Evolutionary conservation across 2,329 filamentous ascomycete species (phyloP), one percentile per base, ranked within the genome.

Genomic region (Alternaria solani): DNA sequence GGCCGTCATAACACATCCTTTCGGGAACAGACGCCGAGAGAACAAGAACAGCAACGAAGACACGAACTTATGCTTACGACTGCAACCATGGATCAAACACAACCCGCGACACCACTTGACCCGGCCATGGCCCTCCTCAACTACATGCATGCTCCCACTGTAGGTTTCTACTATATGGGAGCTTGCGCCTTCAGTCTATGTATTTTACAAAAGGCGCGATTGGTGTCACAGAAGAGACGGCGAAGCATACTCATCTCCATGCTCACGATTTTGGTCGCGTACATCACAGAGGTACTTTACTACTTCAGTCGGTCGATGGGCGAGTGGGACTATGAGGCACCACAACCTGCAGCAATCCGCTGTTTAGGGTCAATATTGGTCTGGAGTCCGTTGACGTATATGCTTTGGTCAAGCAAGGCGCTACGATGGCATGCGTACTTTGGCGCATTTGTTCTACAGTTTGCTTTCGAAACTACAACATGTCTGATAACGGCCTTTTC

Each of bases 401-500:
- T 68, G 8, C 20, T 78, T 12, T 66, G 70, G 58, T 65, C 64
- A 5, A 66, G 65, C 28, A 66, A 69, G 23, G 55, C 62, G 4
- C 59, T 75, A 20, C 66, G 65, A 43, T 78, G 75, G 77, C 65
- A 74, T 57, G 71, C 74, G 7, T 78, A 72, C 55, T 75, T 77
- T 61, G 75, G 74, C 30, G 63, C 73, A 2, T 78, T 77, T 43
- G 64, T 74, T 30, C 39, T 74, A 6, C 69, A 77, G 16, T 77
- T 77, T 30, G 59, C 68, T 2, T 67, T 78, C 36, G 75, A 79
- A 43, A 69, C 70, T 6, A 70, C 67, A 8, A 69, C 67, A 5
- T 77, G 70, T 42, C 43, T 74, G 8, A 63, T 78, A 18, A 62
- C 52, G 6, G 68, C 62, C 3, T 68, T 68, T 30, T 65, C 66